Base-by-base conservation (phyloP, 495 filamentous ascomycete species). In the Cercophora samala region DNA sequence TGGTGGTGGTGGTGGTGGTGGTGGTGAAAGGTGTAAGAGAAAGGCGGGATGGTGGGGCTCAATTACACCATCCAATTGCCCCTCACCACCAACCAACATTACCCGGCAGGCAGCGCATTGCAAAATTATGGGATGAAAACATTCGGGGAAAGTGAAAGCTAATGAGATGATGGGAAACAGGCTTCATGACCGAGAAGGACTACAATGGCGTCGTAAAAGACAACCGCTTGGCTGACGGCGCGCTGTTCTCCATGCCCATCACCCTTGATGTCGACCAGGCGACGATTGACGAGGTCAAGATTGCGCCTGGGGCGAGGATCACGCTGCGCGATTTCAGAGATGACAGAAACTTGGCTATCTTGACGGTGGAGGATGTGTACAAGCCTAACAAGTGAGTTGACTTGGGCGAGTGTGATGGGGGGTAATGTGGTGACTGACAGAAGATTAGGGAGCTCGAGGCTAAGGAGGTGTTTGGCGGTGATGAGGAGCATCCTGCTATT, bases 111-210 rank as follows among this genome's bases (percentile, higher is more conserved):
- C 37, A 46, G 37, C 37, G 37, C 62, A 18, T 29, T 17, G 15
- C 3, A 66, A 42, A 29, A 54, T 18, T 53, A 8, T 25, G 15
- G 22, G 46, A 37, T 42, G n/a, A 21, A 56, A 22, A 24, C 1
- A 55, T 18, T 11, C 15, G 54, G 58, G 22, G 17, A 11, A 54
- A 54, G 63, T 21, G 22, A 59, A 63, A 15, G 62, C 71, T 75
- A 56, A 70, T 65, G 64, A 66, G 52, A 6, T 29, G 18, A 19
- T 5, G 32, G 8, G 51, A 68, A 66, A 72, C 68, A 97, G 93
- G 93, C 73, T 99, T 99, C 82, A 91, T 99, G 91, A 97, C 87
- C 78, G 87, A 98, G 84, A 89, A 90, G 78, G 94, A 99, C 78
- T 99, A 97, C 81, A 89, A 96, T 81, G 86, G 91, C 67, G 96